A percentile compares a stretch with the other conserved stretches of the same genome.
Conservation (phyloP, 441 rosid genomes). For the Arabidopsis hybrid region DNA sequence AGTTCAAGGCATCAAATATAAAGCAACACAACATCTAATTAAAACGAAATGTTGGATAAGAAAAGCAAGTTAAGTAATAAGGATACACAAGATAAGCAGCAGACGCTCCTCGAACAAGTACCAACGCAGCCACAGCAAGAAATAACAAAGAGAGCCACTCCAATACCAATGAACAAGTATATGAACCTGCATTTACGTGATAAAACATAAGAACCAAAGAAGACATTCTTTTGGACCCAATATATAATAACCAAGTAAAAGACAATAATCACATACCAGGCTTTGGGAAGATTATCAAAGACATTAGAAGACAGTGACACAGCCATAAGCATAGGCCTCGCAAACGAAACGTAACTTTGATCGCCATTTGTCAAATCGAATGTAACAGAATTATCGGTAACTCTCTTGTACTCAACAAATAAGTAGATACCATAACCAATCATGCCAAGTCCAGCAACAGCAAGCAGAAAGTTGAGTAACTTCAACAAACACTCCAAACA, state of each 20-base stretch:
- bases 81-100: conserved; percentile 99
- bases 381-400: conserved; percentile 41
- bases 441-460: conserved; percentile 91
- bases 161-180: conserved; percentile 86
- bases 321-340: conserved; percentile 90
- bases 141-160: conserved; percentile 79
- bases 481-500: conserved; percentile 83
- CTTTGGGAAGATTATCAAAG: conserved; percentile 73
- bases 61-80: conserved; percentile 26
- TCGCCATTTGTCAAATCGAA: conserved; percentile 46
- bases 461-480: conserved; percentile 83
- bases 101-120: conserved; percentile 74
- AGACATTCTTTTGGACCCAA: background rate
- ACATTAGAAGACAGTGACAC: conserved; percentile 62
- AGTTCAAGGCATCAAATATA: background rate
- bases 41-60: background rate
- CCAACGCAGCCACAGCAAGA: conserved; percentile 95
- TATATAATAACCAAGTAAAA: background rate
- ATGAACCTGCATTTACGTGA: conserved; percentile 77
- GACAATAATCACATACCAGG: conserved; percentile 73
- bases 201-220: conserved; percentile 20
- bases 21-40: background rate
- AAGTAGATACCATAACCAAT: conserved; percentile 97
- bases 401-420: conserved; percentile 77
- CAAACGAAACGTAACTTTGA: conserved; percentile 55